phyloP scores from a whole-genome alignment of 2,329 filamentous ascomycete genomes.

The Fusarium sp. region DNA sequence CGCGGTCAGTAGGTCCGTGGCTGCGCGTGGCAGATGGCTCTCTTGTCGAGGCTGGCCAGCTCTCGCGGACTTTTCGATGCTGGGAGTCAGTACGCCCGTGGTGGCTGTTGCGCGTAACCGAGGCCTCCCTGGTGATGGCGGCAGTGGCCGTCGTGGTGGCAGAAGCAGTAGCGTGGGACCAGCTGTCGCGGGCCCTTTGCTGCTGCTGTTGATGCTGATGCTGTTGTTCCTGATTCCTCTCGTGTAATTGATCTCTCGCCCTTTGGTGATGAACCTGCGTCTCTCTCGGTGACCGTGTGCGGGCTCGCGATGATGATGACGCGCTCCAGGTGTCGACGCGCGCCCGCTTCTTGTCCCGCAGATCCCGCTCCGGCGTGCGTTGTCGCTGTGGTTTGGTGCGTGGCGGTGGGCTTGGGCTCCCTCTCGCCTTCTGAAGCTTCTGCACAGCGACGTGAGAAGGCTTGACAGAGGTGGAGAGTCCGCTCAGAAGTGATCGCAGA shows the following conservation, averaged over 20 bases:
- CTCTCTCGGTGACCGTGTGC: neutral
- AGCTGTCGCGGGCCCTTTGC: neutral
- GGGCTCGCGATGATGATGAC: neutral
- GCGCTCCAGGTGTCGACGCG: neutral
- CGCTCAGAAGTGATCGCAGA: constrained; percentile 25
- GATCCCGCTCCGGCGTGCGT: neutral
- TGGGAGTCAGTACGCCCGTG: neutral
- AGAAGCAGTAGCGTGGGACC: neutral
- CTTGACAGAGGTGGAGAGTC: neutral
- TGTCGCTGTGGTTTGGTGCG: neutral
- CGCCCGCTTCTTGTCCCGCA: neutral
- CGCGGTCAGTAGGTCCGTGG: neutral
- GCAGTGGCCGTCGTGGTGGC: neutral
- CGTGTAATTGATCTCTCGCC: neutral
- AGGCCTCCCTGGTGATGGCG: neutral
- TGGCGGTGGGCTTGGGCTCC: neutral
- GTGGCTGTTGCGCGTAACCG: neutral
- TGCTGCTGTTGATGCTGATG: neutral
- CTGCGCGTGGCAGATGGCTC: neutral
- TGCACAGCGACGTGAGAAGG: constrained; percentile 12
- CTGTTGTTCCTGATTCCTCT: neutral
- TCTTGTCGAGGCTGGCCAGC: neutral
- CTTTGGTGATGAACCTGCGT: neutral
- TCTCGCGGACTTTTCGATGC: neutral
- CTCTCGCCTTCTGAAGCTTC: constrained; percentile 1